phyloP scores from a whole-genome alignment of 2,329 filamentous ascomycete species.

The Ophiocordyceps unilateralis region DNA sequence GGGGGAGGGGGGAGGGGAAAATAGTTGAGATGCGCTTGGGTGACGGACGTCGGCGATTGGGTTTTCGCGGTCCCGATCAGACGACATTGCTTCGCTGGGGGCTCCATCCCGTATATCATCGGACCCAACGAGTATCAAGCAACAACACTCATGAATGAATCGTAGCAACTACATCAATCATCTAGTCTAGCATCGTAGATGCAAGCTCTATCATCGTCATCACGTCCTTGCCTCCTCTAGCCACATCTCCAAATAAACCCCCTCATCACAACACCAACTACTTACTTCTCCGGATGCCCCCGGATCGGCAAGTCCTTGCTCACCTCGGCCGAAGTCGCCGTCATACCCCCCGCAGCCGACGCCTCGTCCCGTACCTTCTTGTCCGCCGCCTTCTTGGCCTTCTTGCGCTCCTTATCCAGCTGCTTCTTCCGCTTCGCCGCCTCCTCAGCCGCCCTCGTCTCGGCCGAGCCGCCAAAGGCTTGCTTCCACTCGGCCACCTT shows the following conservation, averaged over 20 bases:
- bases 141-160: too few relatives aligned
- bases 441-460: conserved; percentile 29
- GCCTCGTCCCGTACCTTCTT: conserved; percentile 6
- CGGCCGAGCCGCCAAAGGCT: conserved; percentile 46
- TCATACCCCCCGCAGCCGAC: conserved; percentile 5
- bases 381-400: conserved; percentile 9
- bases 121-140: too few relatives aligned
- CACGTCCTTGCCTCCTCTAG: too few relatives aligned
- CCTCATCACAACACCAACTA: neutral
- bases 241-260: too few relatives aligned
- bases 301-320: conserved; percentile 9
- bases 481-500: conserved; percentile 74
- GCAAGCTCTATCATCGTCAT: too few relatives aligned
- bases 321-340: conserved; percentile 5
- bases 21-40: neutral
- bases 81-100: neutral
- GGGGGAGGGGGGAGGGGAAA: neutral
- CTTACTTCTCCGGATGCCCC: conserved; percentile 3
- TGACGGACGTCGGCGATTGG: neutral
- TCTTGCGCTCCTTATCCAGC: conserved; percentile 28
- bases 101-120: too few relatives aligned
- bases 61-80: neutral
- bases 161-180: too few relatives aligned
- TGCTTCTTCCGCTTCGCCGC: conserved; percentile 31
- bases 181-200: too few relatives aligned